A percentile compares a stretch with the other conserved stretches of the same genome.
Evolutionary conservation across 306 rosid genomes (phyloP).

Genomic region (Medicago ruthenica): DNA sequence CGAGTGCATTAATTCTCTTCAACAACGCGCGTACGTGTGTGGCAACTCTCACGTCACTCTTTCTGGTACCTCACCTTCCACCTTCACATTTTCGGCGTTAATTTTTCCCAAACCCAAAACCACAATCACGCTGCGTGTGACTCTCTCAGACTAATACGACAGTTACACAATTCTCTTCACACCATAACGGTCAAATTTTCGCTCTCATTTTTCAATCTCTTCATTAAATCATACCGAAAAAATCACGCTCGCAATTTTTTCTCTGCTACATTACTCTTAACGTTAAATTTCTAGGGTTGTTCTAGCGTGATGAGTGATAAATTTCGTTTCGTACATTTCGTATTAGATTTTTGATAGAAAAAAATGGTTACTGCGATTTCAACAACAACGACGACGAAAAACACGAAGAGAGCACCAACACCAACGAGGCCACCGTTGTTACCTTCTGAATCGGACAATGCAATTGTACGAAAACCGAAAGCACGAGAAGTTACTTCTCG

Average conservation of each 20-base stretch:
- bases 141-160: slow-evolving; percentile 37
- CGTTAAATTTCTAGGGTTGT: slow-evolving; percentile 2
- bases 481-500: slow-evolving; percentile 81
- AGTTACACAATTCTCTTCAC: slow-evolving; percentile 66
- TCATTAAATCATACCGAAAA: background rate
- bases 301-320: background rate
- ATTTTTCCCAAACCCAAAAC: slow-evolving; percentile 34
- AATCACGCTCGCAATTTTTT: slow-evolving; percentile 6
- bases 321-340: slow-evolving; percentile 39
- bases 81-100: slow-evolving; percentile 28
- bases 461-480: slow-evolving; percentile 63
- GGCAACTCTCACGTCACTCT: background rate
- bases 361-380: slow-evolving; percentile 83
- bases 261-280: slow-evolving; percentile 4
- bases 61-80: slow-evolving; percentile 16
- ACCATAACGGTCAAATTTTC: slow-evolving; percentile 61
- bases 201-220: slow-evolving; percentile 32
- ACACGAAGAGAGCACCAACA: slow-evolving; percentile 61
- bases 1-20: slow-evolving; percentile 38
- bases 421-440: slow-evolving; percentile 70
- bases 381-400: slow-evolving; percentile 43
- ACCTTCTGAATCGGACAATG: slow-evolving; percentile 89
- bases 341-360: background rate
- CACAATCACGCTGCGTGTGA: slow-evolving; percentile 45
- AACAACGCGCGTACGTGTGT: slow-evolving; percentile 46